Conservation (phyloP, 768 basidiomycete genomes). For the Amanita pseudoporphyria region DNA sequence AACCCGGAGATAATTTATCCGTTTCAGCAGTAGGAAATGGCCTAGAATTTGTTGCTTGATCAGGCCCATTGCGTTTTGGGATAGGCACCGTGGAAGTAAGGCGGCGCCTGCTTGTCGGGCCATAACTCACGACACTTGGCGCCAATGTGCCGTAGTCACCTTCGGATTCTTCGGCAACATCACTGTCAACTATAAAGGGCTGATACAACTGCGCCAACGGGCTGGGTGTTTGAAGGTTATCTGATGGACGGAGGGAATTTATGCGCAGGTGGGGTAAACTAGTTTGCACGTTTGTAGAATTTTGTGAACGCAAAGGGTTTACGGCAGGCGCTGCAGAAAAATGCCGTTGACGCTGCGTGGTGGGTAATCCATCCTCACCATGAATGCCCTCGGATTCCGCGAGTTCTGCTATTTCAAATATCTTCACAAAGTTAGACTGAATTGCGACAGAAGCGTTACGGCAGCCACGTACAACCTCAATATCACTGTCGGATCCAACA, state of each 20-base stretch:
- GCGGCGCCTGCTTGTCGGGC: constrained; percentile 32
- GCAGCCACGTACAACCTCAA: constrained; percentile 48
- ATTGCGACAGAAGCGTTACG: background rate
- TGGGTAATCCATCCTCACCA: constrained; percentile 7
- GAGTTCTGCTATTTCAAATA: constrained; percentile 68
- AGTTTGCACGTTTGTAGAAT: background rate
- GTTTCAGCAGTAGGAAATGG: background rate
- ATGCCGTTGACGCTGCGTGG: constrained; percentile 9
- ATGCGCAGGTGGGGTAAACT: background rate
- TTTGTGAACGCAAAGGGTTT: constrained; percentile 3
- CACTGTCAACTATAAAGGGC: constrained; percentile 49
- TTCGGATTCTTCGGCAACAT: constrained; percentile 22
- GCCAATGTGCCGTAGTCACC: constrained; percentile 11
- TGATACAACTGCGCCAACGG: constrained; percentile 73
- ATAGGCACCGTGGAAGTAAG: constrained; percentile 26
- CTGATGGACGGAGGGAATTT: constrained; percentile 1
- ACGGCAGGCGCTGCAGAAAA: constrained; percentile 16
- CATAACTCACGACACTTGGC: constrained; percentile 29
- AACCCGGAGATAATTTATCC: constrained; percentile 3
- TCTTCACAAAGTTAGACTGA: constrained; percentile 25
- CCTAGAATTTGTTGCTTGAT: constrained; percentile 8
- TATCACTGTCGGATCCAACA: constrained; percentile 62
- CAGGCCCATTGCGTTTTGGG: constrained; percentile 9
- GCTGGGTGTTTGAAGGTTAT: constrained; percentile 28
- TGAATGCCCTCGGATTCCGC: background rate